phyloP scores from a whole-genome alignment of 2,329 filamentous ascomycete genomes.

The Fusarium verticillioides region DNA sequence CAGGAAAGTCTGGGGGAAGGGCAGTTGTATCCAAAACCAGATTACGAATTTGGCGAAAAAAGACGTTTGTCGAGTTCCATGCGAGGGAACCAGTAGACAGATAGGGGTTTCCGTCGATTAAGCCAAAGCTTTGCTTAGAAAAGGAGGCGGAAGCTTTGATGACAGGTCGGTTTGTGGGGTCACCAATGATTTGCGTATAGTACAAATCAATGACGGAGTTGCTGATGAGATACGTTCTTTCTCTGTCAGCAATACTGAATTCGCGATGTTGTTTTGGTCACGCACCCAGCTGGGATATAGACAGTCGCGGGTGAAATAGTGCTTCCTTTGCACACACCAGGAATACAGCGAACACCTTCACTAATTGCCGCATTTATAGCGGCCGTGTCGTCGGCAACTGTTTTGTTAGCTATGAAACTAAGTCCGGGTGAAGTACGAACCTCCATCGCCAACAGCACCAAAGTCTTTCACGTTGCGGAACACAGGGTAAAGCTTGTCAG shows the following conservation, averaged over 20 bases:
- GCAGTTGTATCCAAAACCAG: conserved; percentile 65
- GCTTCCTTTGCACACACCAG: conserved; percentile 44
- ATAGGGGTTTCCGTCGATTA: conserved; percentile 62
- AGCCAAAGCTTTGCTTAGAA: conserved; percentile 51
- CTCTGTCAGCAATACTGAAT: conserved; percentile 5
- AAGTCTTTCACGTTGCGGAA: conserved; percentile 49
- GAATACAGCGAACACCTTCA: conserved; percentile 38
- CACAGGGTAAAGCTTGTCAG: conserved; percentile 43
- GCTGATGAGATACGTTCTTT: conserved; percentile 74
- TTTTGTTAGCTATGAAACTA: background rate
- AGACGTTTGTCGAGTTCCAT: conserved; percentile 68
- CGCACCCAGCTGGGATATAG: conserved; percentile 53
- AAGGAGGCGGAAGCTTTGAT: conserved; percentile 66
- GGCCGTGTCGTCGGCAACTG: conserved; percentile 42
- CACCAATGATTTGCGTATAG: conserved; percentile 82
- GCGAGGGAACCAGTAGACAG: conserved; percentile 52
- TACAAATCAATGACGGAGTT: conserved; percentile 79
- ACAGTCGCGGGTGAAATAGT: conserved; percentile 53
- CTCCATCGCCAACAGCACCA: conserved; percentile 46
- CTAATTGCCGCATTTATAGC: conserved; percentile 47
- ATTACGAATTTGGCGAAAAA: conserved; percentile 69
- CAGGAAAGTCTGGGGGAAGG: conserved; percentile 57
- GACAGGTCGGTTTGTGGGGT: conserved; percentile 68
- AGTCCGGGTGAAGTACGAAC: conserved; percentile 15
- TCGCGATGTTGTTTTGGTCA: conserved; percentile 24